Evolutionary conservation across 2,329 filamentous ascomycete species (phyloP), one percentile per base, ranked within the genome.

Genomic region (Pseudocercospora fijiensis): DNA sequence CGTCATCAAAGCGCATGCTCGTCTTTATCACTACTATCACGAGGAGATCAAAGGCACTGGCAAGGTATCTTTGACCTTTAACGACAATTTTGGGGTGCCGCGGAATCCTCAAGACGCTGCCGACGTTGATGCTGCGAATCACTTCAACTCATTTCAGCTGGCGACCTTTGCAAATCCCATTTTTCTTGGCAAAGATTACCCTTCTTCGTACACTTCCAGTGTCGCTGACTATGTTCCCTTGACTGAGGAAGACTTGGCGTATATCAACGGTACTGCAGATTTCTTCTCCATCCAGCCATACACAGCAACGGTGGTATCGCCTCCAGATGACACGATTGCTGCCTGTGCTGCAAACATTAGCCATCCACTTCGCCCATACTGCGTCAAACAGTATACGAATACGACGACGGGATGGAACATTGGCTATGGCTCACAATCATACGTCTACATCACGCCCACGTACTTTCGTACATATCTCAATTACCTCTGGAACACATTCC

Each of bases 401-500:
- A 72, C 74, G 45, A 58, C 65, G 41, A 60, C 49, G 16, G 74
- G 74, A 45, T 77, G 75, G 76, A 69, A 70, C 28, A 71, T 76
- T 26, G 75, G 76, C 20, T 85, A 86, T 33, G 78, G 78, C 1
- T 85, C 86, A 69, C 37, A 51, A 13, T 49, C 52, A 9, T 81
- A 84, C n/a, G 86, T 86, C 73, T 49, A 49, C 8, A 82, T 83
- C 28, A 83, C 85, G 0, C 86, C 85, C 0, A 79, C 78, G 1
- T 86, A 85, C 66, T 78, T 88, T n/a, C 79, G 83, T 60, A 79
- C 77, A 58, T 82, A 84, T 65, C 76, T 86, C 4, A 81, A 78
- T 67, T 87, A 86, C 69, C 75, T 88, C 2, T 85, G 81, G 78
- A 86, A 86, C 73, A 87, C 83, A 0, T 88, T 82, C 77, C 79